Evolutionary conservation across 2,329 filamentous ascomycete species (phyloP), one percentile per base, ranked within the genome.

Genomic region (Colletotrichum zoysiae): DNA sequence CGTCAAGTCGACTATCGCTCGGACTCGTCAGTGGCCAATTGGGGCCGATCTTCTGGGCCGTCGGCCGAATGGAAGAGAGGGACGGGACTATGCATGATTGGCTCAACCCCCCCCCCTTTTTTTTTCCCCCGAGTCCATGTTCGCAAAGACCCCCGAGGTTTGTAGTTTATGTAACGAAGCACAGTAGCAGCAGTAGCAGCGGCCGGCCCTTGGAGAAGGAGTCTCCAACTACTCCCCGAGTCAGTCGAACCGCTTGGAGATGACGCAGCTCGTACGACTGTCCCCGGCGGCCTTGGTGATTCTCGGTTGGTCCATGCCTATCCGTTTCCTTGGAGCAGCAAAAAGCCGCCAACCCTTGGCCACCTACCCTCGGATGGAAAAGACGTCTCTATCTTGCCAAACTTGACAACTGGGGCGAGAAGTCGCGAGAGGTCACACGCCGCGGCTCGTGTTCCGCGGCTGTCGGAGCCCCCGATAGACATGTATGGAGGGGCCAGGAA

Each of bases 301-400:
- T 55, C 5, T 71, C 58, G 59, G 58, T 71, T 53, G 59, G 58
- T 58, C 65, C 16, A 46, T 44, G 65, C 35, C 65, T 46, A 71
- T 71, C 69, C 58, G n/a, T 71, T 71, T 69, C 65, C 69, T 50
- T 50, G 51, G 58, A 50, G 60, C 18, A 60, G 69, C 35, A 57
- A 63, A 48, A 20, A 30, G 30, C 30, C 30, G 42, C 18, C 14
- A 6, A 5, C 5, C 14, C 14, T 42, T 14, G 35, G 26, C 48
- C 23, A 58, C 51, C 65, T 33, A 58, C 51, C 65, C 68, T 68
- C 65, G 23, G 42, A 44, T 30, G 51, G 69, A n/a, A 20, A 20
- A 58, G 68, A 68, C 44, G 58, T 18, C 11, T 44, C 30, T 30
- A 30, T 44, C 42, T 14, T 40, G 11, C 18, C n/a, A 68, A 62